Conservation (phyloP, 225 moss, liverwort and hornwort genomes). For the Marchantia paleacea region DNA sequence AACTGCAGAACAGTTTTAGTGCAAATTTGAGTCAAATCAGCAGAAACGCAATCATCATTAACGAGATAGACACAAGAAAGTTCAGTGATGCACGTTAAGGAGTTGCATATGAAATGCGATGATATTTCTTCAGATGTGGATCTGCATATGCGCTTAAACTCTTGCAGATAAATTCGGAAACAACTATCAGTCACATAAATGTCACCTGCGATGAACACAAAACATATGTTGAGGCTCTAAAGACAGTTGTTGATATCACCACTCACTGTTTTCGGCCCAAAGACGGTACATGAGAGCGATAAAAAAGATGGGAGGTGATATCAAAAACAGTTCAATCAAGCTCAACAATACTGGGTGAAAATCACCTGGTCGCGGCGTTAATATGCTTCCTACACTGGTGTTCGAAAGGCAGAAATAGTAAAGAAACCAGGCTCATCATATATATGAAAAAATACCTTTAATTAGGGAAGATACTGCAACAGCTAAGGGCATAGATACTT, state of each 20-base stretch:
- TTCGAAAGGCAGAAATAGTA: not conserved
- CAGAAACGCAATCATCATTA: too few relatives aligned
- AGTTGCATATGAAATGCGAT: not conserved
- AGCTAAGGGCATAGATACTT: constrained; percentile 72
- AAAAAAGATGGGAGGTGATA: not conserved
- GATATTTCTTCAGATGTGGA: not conserved
- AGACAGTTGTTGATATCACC: not conserved
- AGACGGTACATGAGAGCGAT: not conserved
- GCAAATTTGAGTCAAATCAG: too few relatives aligned
- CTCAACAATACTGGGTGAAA: not conserved
- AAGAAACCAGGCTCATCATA: not conserved
- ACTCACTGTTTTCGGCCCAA: not conserved
- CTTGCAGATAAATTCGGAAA: not conserved
- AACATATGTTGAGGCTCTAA: not conserved
- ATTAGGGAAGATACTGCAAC: constrained; percentile 67
- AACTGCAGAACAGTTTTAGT: too few relatives aligned
- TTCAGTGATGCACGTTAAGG: constrained; percentile 5
- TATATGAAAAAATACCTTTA: constrained; percentile 49
- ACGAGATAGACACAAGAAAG: not conserved
- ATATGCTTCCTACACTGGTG: not conserved
- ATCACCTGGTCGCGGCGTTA: not conserved
- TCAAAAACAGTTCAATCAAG: not conserved
- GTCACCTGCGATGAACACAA: not conserved
- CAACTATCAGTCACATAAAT: not conserved
- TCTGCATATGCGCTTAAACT: not conserved